phyloP scores from a whole-genome alignment of 2,329 filamentous ascomycete species.

The Exophiala alcalophila region DNA sequence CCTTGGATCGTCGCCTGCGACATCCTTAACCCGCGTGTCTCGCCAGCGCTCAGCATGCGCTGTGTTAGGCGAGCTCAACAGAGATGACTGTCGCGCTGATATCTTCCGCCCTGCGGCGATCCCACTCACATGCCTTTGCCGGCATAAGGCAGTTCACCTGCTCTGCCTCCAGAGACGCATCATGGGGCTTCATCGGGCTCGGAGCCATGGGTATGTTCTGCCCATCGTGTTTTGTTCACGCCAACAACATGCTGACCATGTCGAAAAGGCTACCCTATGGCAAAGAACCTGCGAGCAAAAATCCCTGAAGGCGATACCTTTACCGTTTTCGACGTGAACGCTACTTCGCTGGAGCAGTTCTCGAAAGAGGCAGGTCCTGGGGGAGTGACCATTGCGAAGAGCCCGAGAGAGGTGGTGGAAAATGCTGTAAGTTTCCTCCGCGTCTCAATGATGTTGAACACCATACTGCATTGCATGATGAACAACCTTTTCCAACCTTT shows the following conservation, averaged over 20 bases:
- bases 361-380: constrained; percentile 51
- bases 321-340: constrained; percentile 64
- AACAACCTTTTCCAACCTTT: constrained; percentile 51
- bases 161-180: constrained; percentile 45
- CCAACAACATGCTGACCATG: constrained; percentile 9
- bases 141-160: constrained; percentile 45
- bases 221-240: not conserved
- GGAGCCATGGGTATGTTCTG: constrained; percentile 57
- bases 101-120: constrained; percentile 19
- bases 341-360: constrained; percentile 55
- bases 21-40: constrained; percentile 15
- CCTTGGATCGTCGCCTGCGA: constrained; percentile 13
- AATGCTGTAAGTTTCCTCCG: constrained; percentile 56
- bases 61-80: constrained; percentile 25
- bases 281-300: constrained; percentile 66
- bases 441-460: not conserved
- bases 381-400: constrained; percentile 55
- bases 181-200: constrained; percentile 59
- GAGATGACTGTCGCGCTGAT: constrained; percentile 23
- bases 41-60: constrained; percentile 17
- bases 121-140: constrained; percentile 5
- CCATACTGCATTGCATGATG: constrained; percentile 46
- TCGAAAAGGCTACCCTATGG: constrained; percentile 65
- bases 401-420: constrained; percentile 62
- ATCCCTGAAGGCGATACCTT: constrained; percentile 61